Conservation (phyloP, 169 alveolate genomes). For the Pseudocohnilembus persalinus region DNA sequence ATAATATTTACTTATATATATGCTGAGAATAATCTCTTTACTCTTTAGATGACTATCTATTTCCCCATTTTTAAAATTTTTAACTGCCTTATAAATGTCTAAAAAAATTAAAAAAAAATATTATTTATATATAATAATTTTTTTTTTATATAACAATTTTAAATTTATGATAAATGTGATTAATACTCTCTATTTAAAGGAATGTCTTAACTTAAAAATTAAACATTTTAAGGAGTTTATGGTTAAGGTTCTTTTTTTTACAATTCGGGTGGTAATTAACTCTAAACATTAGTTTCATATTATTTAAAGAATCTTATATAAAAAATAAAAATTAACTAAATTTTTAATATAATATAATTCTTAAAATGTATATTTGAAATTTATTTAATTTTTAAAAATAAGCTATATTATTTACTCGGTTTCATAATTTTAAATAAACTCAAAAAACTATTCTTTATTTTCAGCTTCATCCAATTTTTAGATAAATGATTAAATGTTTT, state of each 20-base stretch:
- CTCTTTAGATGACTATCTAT: not conserved
- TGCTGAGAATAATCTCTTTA: not conserved
- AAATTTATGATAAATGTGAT: too few relatives aligned
- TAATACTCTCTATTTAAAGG: too few relatives aligned
- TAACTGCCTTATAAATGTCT: not conserved
- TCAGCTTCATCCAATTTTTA: not conserved
- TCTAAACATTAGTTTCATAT: not conserved
- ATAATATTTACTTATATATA: not conserved
- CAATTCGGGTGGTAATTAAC: not conserved
- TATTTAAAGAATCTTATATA: not conserved
- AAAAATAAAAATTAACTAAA: too few relatives aligned
- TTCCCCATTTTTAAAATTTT: not conserved
- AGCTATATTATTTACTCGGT: not conserved
- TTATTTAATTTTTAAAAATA: too few relatives aligned
- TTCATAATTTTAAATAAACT: not conserved
- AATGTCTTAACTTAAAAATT: too few relatives aligned
- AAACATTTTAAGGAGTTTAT: too few relatives aligned
- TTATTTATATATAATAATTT: too few relatives aligned
- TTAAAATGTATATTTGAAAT: too few relatives aligned
- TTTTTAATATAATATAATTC: not conserved
- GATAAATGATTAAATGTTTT: too few relatives aligned
- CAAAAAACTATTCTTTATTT: not conserved
- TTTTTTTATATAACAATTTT: too few relatives aligned
- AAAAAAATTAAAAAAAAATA: too few relatives aligned
- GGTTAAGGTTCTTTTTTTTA: too few relatives aligned